phyloP scores from a whole-genome alignment of 2,329 filamentous ascomycete genomes.

The Plectosphaerella sp. region DNA sequence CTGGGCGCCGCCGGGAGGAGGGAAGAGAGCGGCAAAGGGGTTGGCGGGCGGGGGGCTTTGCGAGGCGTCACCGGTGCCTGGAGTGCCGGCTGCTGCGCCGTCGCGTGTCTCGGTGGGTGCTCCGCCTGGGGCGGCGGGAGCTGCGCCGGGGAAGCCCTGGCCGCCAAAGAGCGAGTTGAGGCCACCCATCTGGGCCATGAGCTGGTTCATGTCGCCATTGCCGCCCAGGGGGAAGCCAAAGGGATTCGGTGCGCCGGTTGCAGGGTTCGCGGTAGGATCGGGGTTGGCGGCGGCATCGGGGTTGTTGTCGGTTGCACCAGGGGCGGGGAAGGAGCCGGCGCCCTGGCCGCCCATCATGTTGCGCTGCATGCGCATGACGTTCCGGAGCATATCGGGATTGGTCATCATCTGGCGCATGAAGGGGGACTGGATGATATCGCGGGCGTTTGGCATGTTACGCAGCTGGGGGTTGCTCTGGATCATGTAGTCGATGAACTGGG shows the following conservation, averaged over 20 bases:
- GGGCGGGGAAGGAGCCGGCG: constrained; percentile 72
- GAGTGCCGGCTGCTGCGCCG: constrained; percentile 3
- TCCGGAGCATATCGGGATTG: constrained; percentile 77
- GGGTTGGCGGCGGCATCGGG: constrained; percentile 42
- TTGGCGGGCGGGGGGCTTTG: constrained; percentile 45
- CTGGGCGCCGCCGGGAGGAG: constrained; percentile 29
- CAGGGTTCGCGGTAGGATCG: constrained; percentile 8
- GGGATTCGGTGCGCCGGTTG: constrained; percentile 30
- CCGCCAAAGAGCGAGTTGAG: constrained; percentile 3
- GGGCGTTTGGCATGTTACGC: constrained; percentile 67
- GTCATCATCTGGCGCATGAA: constrained; percentile 91
- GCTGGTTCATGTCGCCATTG: constrained; percentile 19
- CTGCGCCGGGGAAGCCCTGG: constrained; percentile 11
- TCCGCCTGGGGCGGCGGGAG: background rate
- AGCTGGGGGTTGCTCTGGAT: constrained; percentile 86
- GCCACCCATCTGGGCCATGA: constrained; percentile 11
- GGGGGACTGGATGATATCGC: constrained; percentile 83
- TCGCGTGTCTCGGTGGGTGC: constrained; percentile 2
- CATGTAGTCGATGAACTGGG: constrained; percentile 91
- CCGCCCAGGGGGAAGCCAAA: constrained; percentile 30
- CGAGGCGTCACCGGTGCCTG: constrained; percentile 15
- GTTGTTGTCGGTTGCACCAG: constrained; percentile 86
- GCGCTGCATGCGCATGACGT: constrained; percentile 78
- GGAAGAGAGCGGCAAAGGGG: constrained; percentile 65
- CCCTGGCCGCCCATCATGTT: constrained; percentile 53